Evolutionary conservation across 768 basidiomycete genomes (phyloP).

Genomic region (Lenzites betulinus): DNA sequence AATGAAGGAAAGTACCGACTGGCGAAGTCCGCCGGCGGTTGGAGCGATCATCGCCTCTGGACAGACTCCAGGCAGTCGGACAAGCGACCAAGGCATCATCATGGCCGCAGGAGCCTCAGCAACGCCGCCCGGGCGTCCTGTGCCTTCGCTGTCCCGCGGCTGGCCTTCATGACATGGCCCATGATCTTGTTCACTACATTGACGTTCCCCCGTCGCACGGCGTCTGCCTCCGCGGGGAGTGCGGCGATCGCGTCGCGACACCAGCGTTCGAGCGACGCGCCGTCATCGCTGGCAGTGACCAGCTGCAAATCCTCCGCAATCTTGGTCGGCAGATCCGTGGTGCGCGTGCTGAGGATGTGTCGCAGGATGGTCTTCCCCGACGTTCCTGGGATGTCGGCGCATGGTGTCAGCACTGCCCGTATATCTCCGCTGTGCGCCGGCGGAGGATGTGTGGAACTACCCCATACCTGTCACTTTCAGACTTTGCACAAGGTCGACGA

Average conservation of each 20-base stretch:
- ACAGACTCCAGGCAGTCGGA: background rate
- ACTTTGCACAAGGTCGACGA: conserved; percentile 74
- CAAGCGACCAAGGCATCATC: background rate
- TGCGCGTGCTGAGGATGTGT: conserved; percentile 56
- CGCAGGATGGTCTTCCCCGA: conserved; percentile 79
- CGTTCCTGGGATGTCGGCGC: conserved; percentile 51
- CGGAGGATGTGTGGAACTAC: background rate
- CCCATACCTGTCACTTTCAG: conserved; percentile 67
- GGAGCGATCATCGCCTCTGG: background rate
- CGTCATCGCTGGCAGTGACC: conserved; percentile 39
- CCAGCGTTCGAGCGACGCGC: conserved; percentile 48
- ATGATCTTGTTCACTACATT: conserved; percentile 82
- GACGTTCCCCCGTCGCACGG: conserved; percentile 66
- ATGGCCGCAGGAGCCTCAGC: conserved; percentile 43
- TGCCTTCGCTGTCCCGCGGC: conserved; percentile 79
- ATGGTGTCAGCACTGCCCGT: conserved; percentile 4
- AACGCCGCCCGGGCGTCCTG: conserved; percentile 53
- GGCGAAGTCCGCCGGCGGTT: background rate
- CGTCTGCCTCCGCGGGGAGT: conserved; percentile 67
- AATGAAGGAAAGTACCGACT: background rate
- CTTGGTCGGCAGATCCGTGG: conserved; percentile 39
- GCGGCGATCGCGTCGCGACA: conserved; percentile 66
- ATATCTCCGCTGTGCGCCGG: conserved; percentile 1
- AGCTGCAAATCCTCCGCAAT: conserved; percentile 55
- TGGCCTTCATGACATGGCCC: conserved; percentile 83